Base-by-base conservation (phyloP, 1,284 basidiomycete species). In the Melampsora larici-populina region DNA sequence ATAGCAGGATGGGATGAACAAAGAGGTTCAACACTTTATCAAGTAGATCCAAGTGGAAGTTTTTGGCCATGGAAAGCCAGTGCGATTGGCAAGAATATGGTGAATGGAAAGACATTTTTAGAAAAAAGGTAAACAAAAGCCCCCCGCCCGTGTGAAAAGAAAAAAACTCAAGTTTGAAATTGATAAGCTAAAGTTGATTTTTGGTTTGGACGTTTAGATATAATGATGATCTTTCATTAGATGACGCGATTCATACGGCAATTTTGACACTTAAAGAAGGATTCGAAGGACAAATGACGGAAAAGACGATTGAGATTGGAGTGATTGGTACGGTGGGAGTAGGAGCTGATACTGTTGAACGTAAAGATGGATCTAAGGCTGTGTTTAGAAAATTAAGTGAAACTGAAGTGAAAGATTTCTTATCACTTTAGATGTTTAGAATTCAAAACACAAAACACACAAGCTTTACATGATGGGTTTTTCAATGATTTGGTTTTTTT, bases 21-120 rank as follows among this genome's bases (percentile, higher is more conserved):
- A 83, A 90, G 94, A 26, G 96, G 96, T 21, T 93, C 94, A 80
- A 92, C 90, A 49, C 88, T 99, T 79, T 99, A 97, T 86, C 97
- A 99, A 85, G 96, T 99, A 74, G 97, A 99, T 86, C 97, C 97
- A 24, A 97, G 94, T 65, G 97, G 97, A 65, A 94, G 93, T 66
- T 99, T 94, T 86, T 98, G 95, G 95, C 95, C 97, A 70, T 99
- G 97, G 97, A 99, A 99, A 85, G 97, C 97, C 17, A 96, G 93
- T 83, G 97, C 97, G 18, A 99, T 99, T 82, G 97, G 97, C 55
- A 99, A 99, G 87, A 99, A 99, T 86, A 98, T 98, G 93, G 90
- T 94, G 74, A 99, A 99, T 83, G 97, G 95, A 72, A 99, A 99
- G 86, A 98, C 97, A 1, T 99, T 99, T 86, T 85, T 99, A 81